Evolutionary conservation across 441 rosid species (phyloP).

Genomic region (Daphne laureola): DNA sequence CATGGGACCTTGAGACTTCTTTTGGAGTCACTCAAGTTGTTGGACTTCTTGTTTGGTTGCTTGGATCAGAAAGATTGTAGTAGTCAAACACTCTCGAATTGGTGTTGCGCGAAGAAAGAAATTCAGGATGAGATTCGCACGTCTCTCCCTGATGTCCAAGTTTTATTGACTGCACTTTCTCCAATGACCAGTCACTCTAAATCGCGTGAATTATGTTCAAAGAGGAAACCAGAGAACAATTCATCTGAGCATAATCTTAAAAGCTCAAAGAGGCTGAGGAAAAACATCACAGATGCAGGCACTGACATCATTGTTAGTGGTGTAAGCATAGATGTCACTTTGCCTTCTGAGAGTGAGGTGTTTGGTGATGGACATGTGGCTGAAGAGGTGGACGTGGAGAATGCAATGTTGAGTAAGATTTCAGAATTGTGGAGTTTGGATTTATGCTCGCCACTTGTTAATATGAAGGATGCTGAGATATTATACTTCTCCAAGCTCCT

Average conservation of each 20-base stretch:
- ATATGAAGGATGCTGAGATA: constrained; percentile 51
- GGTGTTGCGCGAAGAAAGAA: constrained; percentile 49
- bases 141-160: constrained; percentile 81
- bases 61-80: constrained; percentile 25
- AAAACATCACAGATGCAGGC: constrained; percentile 28
- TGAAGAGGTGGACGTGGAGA: constrained; percentile 35
- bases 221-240: constrained; percentile 44
- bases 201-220: constrained; percentile 25
- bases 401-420: constrained; percentile 35
- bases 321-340: constrained; percentile 27
- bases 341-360: constrained; percentile 25
- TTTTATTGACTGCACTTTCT: constrained; percentile 56
- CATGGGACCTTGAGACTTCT: constrained; percentile 84
- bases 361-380: constrained; percentile 20
- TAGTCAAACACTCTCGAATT: constrained; percentile 27
- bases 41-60: constrained; percentile 49
- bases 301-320: constrained; percentile 63
- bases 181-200: constrained; percentile 29
- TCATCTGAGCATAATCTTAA: constrained; percentile 20
- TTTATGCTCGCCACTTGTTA: constrained; percentile 25
- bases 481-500: constrained; percentile 64
- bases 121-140: constrained; percentile 58
- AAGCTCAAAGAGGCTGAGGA: constrained; percentile 41
- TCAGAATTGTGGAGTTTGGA: constrained; percentile 70
- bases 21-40: constrained; percentile 62